phyloP scores from a whole-genome alignment of 2,329 filamentous ascomycete genomes.

The Pseudogymnoascus sp. region DNA sequence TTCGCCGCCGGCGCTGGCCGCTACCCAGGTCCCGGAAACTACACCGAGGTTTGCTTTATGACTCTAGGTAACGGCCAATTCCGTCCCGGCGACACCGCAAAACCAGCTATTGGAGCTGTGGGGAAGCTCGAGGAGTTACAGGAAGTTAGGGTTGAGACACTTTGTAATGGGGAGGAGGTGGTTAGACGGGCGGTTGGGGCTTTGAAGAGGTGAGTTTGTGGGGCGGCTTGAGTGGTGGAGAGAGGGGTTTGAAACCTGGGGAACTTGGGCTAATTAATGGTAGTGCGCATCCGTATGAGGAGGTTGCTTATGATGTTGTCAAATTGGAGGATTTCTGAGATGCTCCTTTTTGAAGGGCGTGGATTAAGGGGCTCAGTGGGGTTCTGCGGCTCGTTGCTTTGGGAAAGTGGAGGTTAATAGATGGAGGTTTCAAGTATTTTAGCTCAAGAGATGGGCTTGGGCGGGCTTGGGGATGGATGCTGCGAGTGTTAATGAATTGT shows the following conservation, averaged over 20 bases:
- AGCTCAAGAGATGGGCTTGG: not conserved
- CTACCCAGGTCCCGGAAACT: slow-evolving; percentile 41
- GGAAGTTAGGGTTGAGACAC: slow-evolving; percentile 54
- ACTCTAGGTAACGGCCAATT: slow-evolving; percentile 55
- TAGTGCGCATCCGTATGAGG: slow-evolving; percentile 43
- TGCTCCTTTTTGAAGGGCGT: no score
- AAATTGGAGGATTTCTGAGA: slow-evolving; percentile 40
- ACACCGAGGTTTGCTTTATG: slow-evolving; percentile 47
- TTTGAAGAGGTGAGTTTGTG: slow-evolving; percentile 49
- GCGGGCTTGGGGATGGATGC: not conserved
- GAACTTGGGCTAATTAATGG: slow-evolving; percentile 13
- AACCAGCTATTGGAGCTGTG: slow-evolving; percentile 52
- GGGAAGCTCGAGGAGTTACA: slow-evolving; percentile 50
- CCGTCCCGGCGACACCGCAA: slow-evolving; percentile 50
- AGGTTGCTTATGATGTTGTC: slow-evolving; percentile 40
- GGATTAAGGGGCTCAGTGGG: no score
- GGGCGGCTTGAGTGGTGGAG: not conserved
- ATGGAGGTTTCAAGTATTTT: not conserved
- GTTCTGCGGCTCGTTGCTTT: not conserved
- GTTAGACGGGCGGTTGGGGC: slow-evolving; percentile 50
- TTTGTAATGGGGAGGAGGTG: slow-evolving; percentile 52
- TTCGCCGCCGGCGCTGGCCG: slow-evolving; percentile 51
- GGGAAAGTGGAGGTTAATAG: not conserved
- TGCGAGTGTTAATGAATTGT: not conserved
- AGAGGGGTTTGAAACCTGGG: slow-evolving; percentile 24